Conservation (phyloP, 2,329 filamentous ascomycete genomes). For the Orbilia blumenaviensis region DNA sequence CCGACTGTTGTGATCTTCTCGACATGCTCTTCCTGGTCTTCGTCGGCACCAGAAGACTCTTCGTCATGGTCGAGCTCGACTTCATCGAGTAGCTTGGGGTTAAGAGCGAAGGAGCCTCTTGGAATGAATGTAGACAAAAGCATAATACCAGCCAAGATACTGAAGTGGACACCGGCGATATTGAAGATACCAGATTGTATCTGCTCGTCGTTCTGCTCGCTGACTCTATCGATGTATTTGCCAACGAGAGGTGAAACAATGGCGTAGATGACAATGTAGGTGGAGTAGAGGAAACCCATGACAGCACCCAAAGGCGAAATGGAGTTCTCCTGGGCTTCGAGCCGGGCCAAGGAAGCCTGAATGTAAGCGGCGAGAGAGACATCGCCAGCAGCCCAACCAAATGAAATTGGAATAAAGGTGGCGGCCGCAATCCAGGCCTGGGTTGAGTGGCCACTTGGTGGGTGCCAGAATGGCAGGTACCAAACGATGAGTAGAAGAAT, state of each 20-base stretch:
- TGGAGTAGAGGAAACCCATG: conserved; percentile 66
- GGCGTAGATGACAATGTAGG: conserved; percentile 65
- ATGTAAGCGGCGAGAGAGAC: conserved; percentile 66
- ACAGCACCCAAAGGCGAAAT: conserved; percentile 66
- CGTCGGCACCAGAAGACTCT: conserved; percentile 24
- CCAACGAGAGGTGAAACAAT: conserved; percentile 64
- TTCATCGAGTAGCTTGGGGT: conserved; percentile 63
- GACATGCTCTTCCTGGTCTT: conserved; percentile 1
- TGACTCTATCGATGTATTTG: conserved; percentile 63
- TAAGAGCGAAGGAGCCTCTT: conserved; percentile 62
- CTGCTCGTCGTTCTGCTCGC: conserved; percentile 58
- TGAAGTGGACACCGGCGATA: conserved; percentile 65
- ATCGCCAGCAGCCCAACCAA: conserved; percentile 67
- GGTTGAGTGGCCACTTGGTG: conserved; percentile 59
- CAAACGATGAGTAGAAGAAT: conserved; percentile 63
- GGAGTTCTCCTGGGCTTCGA: conserved; percentile 63
- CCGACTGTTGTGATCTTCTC: background rate
- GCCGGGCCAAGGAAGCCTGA: conserved; percentile 64
- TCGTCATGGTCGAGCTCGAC: conserved; percentile 59
- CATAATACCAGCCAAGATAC: conserved; percentile 62
- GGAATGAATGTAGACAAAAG: conserved; percentile 64
- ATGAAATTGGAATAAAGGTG: conserved; percentile 64
- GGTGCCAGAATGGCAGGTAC: conserved; percentile 47
- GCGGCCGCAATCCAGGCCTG: conserved; percentile 65
- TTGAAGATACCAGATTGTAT: conserved; percentile 63